Evolutionary conservation across 495 filamentous ascomycete genomes (phyloP).

Genomic region (Lineolata rhizophorae): DNA sequence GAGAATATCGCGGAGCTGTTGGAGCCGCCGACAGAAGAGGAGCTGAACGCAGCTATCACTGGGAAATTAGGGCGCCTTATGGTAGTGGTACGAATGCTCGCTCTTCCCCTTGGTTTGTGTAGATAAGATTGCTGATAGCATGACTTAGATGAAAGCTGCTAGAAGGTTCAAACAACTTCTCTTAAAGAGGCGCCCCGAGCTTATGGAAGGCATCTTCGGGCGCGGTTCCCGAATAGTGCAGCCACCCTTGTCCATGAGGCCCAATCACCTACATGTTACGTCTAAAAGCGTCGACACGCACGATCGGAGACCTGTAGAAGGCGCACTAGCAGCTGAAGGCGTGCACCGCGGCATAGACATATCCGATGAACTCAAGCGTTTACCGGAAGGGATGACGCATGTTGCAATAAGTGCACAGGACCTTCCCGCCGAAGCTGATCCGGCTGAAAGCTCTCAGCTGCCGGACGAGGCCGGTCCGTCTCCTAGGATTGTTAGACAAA

Average conservation of each 20-base stretch:
- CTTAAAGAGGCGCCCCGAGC: constrained; percentile 21
- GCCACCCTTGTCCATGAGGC: constrained; percentile 32
- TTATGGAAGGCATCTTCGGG: constrained; percentile 34
- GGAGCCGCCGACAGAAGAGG: constrained; percentile 63
- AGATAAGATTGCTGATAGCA: constrained; percentile 2
- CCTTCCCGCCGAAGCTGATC: too few relatives aligned
- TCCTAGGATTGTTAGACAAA: too few relatives aligned
- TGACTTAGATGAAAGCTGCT: constrained; percentile 66
- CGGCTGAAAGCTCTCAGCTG: too few relatives aligned
- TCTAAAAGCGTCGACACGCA: constrained; percentile 28
- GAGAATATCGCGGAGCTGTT: constrained; percentile 74
- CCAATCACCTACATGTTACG: constrained; percentile 14
- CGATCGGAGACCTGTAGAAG: constrained; percentile 26
- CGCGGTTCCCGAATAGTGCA: constrained; percentile 31
- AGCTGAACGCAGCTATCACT: constrained; percentile 80
- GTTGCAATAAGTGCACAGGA: too few relatives aligned
- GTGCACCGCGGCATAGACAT: constrained; percentile 20
- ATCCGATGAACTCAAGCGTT: constrained; percentile 10
- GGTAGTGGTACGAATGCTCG: constrained; percentile 42
- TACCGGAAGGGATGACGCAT: constrained; percentile 11
- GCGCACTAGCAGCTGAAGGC: constrained; percentile 26
- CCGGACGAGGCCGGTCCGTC: too few relatives aligned
- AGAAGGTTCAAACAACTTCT: constrained; percentile 55
- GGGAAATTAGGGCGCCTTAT: constrained; percentile 63
- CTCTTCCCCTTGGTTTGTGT: not conserved